phyloP scores from a whole-genome alignment of 306 rosid genomes.

The Crataegus laevigata region DNA sequence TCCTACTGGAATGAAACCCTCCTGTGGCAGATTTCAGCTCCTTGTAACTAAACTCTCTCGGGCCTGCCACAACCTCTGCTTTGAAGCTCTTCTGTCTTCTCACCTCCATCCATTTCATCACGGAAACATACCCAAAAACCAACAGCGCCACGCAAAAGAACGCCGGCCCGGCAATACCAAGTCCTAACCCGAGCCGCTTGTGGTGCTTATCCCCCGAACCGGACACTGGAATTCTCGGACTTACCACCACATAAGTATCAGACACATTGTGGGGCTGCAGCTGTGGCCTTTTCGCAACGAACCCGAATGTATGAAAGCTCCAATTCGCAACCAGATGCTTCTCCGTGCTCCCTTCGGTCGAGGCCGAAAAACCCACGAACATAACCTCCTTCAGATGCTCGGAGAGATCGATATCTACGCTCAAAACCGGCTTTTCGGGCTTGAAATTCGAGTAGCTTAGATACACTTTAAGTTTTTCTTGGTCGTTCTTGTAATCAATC shows the following conservation, averaged over 20 bases:
- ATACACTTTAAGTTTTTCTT: constrained; percentile 33
- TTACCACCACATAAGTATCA: constrained; percentile 29
- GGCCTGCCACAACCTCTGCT: constrained; percentile 44
- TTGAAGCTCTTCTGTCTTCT: constrained; percentile 31
- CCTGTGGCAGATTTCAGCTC: constrained; percentile 58
- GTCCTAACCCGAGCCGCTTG: constrained; percentile 36
- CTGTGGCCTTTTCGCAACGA: constrained; percentile 26
- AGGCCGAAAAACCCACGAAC: constrained; percentile 61
- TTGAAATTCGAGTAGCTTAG: constrained; percentile 39
- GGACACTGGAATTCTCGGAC: constrained; percentile 16
- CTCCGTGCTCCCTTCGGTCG: constrained; percentile 73
- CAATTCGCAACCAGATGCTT: constrained; percentile 51
- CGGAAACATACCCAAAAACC: constrained; percentile 40
- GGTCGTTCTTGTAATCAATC: constrained; percentile 55
- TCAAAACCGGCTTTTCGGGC: constrained; percentile 41
- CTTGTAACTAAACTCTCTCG: constrained; percentile 58
- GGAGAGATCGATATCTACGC: constrained; percentile 43
- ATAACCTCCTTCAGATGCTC: constrained; percentile 22
- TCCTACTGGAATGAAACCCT: constrained; percentile 70
- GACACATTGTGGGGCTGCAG: constrained; percentile 44
- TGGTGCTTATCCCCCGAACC: constrained; percentile 3
- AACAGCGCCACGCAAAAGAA: constrained; percentile 29
- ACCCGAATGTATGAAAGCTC: constrained; percentile 51
- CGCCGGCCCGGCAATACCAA: constrained; percentile 51
- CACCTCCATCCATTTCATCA: constrained; percentile 34